These are phyloP conservation scores for Gelatoporia subvermispora DNA, from an alignment of 768 basidiomycete species.

Conservation along the genomic window DNA sequence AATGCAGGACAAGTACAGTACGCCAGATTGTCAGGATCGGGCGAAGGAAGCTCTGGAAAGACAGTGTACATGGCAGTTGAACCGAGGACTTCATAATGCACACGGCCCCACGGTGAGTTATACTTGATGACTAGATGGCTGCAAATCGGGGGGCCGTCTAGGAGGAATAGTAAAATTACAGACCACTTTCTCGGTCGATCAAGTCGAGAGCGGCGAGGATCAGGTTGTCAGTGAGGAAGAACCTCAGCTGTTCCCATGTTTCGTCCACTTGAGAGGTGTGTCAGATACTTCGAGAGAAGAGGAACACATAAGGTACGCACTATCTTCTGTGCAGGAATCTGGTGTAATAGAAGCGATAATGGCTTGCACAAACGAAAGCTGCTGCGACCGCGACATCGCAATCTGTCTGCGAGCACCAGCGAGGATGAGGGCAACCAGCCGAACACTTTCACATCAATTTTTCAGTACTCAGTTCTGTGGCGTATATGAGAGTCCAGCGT, in stretches of 20 bases:
- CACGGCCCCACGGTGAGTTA: slow-evolving; percentile 49
- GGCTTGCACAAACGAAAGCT: slow-evolving; percentile 6
- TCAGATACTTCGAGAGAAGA: slow-evolving; percentile 25
- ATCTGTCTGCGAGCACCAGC: too few species aligned
- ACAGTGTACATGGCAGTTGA: slow-evolving; percentile 61
- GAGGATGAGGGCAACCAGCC: too few species aligned
- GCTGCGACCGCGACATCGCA: neutral
- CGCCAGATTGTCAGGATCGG: slow-evolving; percentile 18
- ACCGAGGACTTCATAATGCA: slow-evolving; percentile 64
- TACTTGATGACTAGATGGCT: slow-evolving; percentile 53
- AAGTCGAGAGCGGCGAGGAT: slow-evolving; percentile 71
- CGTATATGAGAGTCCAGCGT: too few species aligned
- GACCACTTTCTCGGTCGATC: slow-evolving; percentile 69
- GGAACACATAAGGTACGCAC: neutral
- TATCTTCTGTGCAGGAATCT: slow-evolving; percentile 10
- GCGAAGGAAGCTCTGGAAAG: slow-evolving; percentile 33
- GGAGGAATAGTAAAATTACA: slow-evolving; percentile 8
- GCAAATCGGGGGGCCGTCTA: neutral
- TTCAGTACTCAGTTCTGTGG: too few species aligned
- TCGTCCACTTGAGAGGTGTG: slow-evolving; percentile 32
- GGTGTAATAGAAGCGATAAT: slow-evolving; percentile 24
- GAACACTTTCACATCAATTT: too few species aligned
- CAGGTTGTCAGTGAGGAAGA: slow-evolving; percentile 57
- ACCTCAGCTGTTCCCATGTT: slow-evolving; percentile 47
- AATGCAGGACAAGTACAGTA: slow-evolving; percentile 80